Base-by-base conservation (phyloP, 1,139 yeast species). In the Lipomyces yarrowii region DNA sequence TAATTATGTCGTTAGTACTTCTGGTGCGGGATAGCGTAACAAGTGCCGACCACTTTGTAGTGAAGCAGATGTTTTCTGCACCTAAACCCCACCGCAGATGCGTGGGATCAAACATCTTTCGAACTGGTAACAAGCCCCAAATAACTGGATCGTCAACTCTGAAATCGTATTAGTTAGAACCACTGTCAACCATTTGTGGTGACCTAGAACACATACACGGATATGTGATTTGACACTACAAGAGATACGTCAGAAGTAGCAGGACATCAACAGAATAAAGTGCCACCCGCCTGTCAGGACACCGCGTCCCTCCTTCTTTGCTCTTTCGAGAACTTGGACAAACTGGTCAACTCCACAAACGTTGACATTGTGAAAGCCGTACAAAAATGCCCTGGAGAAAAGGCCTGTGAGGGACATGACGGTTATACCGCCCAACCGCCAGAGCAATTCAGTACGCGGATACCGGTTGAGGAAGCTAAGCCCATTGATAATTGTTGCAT, bases 21-120 rank as follows among this genome's bases (percentile, higher is more conserved):
- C 11, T 56, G 18, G 32, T 26, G 13, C 2, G 3, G 53, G 23
- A 56, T 2, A 4, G 4, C 13, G 2, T 18, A 10, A n/a, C 6
- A 53, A 42, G 23, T 23, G 42, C 62, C 42, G 4, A 37, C 2
- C 46, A 62, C 64, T 77, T 77, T 71, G 82, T 86, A 35, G 87
- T 85, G 76, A 94, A 94, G 75, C 98, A 93, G 51, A 94, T 86
- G 75, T 94, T 93, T 65, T 89, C 87, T 8, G 99, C 98, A 0
- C 97, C 99, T 70, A 94, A 82, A 5, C 97, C 93, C 98, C 98
- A 94, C 73, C 99, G 81, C 64, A 92, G 85, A 65, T 86, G 84
- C 70, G 87, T 89, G 18, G 90, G 79, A 67, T 87, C 85, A 26
- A 80, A 77, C 71, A 86, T 89, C 71, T 85, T 86, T 60, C 86